Percentiles rank a stretch among this genome's conserved stretches.
These are phyloP conservation scores for Ensete ventricosum DNA, from an alignment of 176 grass and related monocot genomes.

Conservation along the genomic window DNA sequence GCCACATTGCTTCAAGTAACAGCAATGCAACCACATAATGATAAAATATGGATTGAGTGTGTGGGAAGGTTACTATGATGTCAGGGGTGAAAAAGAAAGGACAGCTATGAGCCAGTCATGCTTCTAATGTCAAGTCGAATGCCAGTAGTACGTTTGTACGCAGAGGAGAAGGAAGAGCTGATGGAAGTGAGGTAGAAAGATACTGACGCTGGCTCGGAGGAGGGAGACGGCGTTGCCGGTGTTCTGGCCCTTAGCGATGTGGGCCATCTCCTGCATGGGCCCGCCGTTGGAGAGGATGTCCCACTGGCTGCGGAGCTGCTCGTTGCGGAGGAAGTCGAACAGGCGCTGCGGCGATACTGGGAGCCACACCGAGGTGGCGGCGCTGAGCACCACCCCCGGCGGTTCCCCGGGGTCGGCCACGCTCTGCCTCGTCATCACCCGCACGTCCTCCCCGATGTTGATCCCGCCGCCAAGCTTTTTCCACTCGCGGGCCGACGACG, in stretches of 20 bases:
- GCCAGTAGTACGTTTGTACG: too few relatives aligned
- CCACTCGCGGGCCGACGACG: constrained; percentile 77
- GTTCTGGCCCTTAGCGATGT: constrained; percentile 71
- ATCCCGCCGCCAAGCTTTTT: constrained; percentile 49
- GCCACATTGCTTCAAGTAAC: too few relatives aligned
- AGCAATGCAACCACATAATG: too few relatives aligned
- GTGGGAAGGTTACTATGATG: too few relatives aligned
- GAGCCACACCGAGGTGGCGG: constrained; percentile 80
- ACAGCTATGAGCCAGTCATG: too few relatives aligned
- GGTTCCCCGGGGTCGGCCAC: constrained; percentile 80
- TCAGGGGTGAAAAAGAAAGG: too few relatives aligned
- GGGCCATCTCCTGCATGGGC: constrained; percentile 76
- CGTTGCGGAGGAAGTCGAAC: constrained; percentile 72
- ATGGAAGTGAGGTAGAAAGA: not conserved
- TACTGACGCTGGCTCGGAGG: constrained; percentile 64
- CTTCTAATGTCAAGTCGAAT: too few relatives aligned
- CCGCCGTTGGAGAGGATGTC: constrained; percentile 86
- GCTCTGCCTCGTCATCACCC: constrained; percentile 58
- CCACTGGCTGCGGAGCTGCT: constrained; percentile 60
- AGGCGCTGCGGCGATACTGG: constrained; percentile 48
- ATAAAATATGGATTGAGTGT: too few relatives aligned
- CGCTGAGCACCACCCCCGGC: constrained; percentile 73
- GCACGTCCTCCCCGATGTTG: constrained; percentile 60
- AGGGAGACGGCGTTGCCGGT: constrained; percentile 79
- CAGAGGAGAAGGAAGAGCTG: too few relatives aligned